Conservation (phyloP, 441 rosid genomes). For the Erodium trifolium region DNA sequence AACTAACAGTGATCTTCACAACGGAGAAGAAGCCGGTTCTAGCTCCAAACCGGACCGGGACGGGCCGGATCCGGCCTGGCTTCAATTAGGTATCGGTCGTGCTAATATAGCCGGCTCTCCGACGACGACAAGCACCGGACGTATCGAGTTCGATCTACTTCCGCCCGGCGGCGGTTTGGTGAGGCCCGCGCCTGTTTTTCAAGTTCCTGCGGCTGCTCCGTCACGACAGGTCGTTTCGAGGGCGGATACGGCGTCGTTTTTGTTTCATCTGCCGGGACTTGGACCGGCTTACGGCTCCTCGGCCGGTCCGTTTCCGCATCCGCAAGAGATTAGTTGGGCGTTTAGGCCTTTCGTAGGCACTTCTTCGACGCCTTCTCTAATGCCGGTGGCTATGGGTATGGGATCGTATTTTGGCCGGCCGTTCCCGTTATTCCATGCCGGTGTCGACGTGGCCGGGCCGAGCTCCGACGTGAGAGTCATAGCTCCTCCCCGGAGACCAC, state of each 20-base stretch:
- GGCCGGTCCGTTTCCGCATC: no score
- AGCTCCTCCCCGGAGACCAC: slow-evolving; percentile 73
- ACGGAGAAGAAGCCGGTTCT: slow-evolving; percentile 22
- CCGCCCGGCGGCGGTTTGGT: slow-evolving; percentile 16
- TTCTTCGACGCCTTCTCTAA: no score
- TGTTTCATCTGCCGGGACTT: no score
- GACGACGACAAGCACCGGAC: slow-evolving; percentile 26
- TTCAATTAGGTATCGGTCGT: slow-evolving; percentile 65
- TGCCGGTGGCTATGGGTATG: slow-evolving; percentile 11
- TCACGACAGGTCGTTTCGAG: slow-evolving; percentile 16
- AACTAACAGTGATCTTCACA: slow-evolving; percentile 42
- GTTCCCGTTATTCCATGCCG: slow-evolving; percentile 30
- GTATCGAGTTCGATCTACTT: slow-evolving; percentile 70
- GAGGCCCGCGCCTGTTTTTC: slow-evolving; percentile 17
- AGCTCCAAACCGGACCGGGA: neutral
- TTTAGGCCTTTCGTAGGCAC: slow-evolving; percentile 31
- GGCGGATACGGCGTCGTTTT: no score
- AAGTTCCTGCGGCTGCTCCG: slow-evolving; percentile 28
- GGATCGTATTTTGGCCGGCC: slow-evolving; percentile 56
- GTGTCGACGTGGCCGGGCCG: slow-evolving; percentile 52
- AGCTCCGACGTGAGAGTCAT: slow-evolving; percentile 60
- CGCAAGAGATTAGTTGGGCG: slow-evolving; percentile 60
- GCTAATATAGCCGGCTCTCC: slow-evolving; percentile 21
- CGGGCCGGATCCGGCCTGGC: slow-evolving; percentile 35
- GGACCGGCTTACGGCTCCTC: no score